Base-by-base conservation (phyloP, 805 yeast species). In the Zygoascus tannicola region DNA sequence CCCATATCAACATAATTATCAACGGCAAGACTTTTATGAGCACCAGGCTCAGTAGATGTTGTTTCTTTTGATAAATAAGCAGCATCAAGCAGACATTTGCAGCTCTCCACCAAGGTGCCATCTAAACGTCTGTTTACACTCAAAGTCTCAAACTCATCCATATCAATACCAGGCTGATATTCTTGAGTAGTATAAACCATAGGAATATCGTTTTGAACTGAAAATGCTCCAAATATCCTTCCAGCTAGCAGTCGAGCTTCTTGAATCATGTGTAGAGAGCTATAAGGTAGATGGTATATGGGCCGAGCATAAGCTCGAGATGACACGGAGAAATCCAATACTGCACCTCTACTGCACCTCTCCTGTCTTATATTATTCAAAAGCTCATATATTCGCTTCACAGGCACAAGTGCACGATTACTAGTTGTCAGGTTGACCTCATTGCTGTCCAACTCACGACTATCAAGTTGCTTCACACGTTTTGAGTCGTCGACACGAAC, bases 231-330 rank as follows among this genome's bases (percentile, higher is more conserved):
- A 19, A 63, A 47, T 22, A 58, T 40, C 41, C 66, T 66, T 38
- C 66, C 64, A n/a, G 64, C 50, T 32, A 65, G 40, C 5, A 59
- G 22, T 23, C 49, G 39, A 1, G 58, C 35, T 45, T 58, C 66
- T 16, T 49, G 50, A 21, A 50, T 32, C 32, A 60, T 26, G 15
- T 42, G 39, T 7, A 22, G 14, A 5, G 47, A 5, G 4, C 33
- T 19, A 23, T 37, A 44, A 3, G 39, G 16, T 7, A 32, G 22
- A 10, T 35, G 38, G 41, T 39, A 14, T 12, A 22, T 10, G 12
- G 41, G 32, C 32, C 22, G 32, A n/a, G 30, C n/a, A 30, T 44
- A 44, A 7, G 41, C 30, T 22, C n/a, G n/a, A 5, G 48, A 40
- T 7, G 37, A 14, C 30, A 26, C 22, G 10, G 44, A 35, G 14